A percentile compares a stretch with the other conserved stretches of the same genome.
Evolutionary conservation across 495 filamentous ascomycete genomes (phyloP).

Genomic region (Pyrenula massariospora): DNA sequence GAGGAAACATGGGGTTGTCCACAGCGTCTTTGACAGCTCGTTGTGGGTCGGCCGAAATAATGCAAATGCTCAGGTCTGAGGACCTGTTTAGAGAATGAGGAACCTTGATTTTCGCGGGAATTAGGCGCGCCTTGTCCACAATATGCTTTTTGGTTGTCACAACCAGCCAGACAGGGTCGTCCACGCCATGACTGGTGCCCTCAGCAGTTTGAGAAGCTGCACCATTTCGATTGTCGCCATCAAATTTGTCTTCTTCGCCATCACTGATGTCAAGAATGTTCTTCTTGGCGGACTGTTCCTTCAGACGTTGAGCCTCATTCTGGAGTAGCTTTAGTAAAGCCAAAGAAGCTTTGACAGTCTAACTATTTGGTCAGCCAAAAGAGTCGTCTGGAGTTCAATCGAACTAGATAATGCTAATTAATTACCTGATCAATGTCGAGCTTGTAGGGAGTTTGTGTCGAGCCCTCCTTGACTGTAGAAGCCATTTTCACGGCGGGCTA

Average conservation of each 20-base stretch:
- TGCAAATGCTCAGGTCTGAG: slow-evolving; percentile 56
- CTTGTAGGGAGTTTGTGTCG: slow-evolving; percentile 37
- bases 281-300: slow-evolving; percentile 49
- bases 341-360: slow-evolving; percentile 69
- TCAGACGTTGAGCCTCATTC: slow-evolving; percentile 43
- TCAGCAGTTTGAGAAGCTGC: slow-evolving; percentile 26
- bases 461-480: background rate
- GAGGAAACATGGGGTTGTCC: slow-evolving; percentile 61
- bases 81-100: slow-evolving; percentile 61
- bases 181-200: slow-evolving; percentile 30
- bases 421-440: slow-evolving; percentile 56
- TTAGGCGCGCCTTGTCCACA: slow-evolving; percentile 60
- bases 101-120: slow-evolving; percentile 55
- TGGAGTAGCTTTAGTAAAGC: slow-evolving; percentile 75
- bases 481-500: background rate
- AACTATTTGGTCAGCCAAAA: slow-evolving; percentile 7
- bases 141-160: slow-evolving; percentile 87
- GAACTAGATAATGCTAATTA: too few species aligned
- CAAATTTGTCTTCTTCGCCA: slow-evolving; percentile 15
- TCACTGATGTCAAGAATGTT: slow-evolving; percentile 57
- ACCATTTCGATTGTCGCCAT: background rate
- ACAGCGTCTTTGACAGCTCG: slow-evolving; percentile 81
- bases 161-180: slow-evolving; percentile 68
- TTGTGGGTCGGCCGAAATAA: slow-evolving; percentile 81
- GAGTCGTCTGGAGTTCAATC: slow-evolving; percentile 7